A percentile compares a stretch with the other conserved stretches of the same genome.
Evolutionary conservation across 352 stramenopile species (phyloP).

Genomic region (Phytophthora foliorum): DNA sequence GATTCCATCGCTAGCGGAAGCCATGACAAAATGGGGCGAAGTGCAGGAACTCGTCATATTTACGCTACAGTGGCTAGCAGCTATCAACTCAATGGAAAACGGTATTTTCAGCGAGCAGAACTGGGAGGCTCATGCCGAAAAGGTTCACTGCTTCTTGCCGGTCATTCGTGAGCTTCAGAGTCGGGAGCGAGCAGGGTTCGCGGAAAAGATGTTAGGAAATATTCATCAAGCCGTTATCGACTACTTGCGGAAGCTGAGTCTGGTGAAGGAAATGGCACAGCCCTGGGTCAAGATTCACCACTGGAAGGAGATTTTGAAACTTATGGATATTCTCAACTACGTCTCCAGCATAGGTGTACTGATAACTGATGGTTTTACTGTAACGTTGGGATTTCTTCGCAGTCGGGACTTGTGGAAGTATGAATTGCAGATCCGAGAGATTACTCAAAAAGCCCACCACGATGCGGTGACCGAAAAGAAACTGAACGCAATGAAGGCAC

Average conservation of each 20-base stretch:
- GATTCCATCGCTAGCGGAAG: slow-evolving; percentile 56
- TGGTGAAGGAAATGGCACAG: slow-evolving; percentile 64
- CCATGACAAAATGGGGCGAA: slow-evolving; percentile 56
- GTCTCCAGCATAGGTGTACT: slow-evolving; percentile 58
- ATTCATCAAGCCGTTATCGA: slow-evolving; percentile 43
- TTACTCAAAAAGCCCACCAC: slow-evolving; percentile 60
- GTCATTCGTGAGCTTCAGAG: slow-evolving; percentile 47
- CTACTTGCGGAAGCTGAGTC: slow-evolving; percentile 55
- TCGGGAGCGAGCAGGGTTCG: slow-evolving; percentile 39
- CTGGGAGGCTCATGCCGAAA: slow-evolving; percentile 54
- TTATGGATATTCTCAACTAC: slow-evolving; percentile 62
- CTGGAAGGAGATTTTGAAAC: slow-evolving; percentile 67
- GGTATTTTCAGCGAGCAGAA: slow-evolving; percentile 74
- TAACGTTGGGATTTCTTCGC: slow-evolving; percentile 65
- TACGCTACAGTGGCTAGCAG: slow-evolving; percentile 53
- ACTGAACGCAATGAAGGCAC: slow-evolving; percentile 67
- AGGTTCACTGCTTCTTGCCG: slow-evolving; percentile 47
- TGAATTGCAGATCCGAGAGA: slow-evolving; percentile 67
- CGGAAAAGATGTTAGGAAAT: slow-evolving; percentile 49
- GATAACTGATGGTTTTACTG: slow-evolving; percentile 57
- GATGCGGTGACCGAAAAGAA: slow-evolving; percentile 67
- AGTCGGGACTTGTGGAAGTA: slow-evolving; percentile 60
- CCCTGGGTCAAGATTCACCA: slow-evolving; percentile 63
- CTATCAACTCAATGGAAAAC: slow-evolving; percentile 67
- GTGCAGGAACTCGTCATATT: slow-evolving; percentile 69